These are phyloP conservation scores for Lactarius pseudohatsudake DNA, from an alignment of 768 basidiomycete species.

Conservation along the genomic window DNA sequence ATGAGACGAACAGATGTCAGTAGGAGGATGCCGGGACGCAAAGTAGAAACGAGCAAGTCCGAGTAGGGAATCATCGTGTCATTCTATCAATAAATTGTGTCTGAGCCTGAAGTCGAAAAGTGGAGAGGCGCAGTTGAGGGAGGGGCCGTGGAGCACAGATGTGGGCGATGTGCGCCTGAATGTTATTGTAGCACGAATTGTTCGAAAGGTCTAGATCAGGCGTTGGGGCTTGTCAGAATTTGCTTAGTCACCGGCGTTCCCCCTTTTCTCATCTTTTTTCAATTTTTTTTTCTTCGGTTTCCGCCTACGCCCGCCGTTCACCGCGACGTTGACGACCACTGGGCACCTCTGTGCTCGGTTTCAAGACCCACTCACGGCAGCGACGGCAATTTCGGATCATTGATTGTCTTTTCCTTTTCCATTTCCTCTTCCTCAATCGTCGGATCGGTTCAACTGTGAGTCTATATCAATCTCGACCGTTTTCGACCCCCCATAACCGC, in stretches of 20 bases:
- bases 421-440: not conserved
- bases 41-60: not conserved
- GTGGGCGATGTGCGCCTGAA: not conserved
- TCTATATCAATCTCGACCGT: slow-evolving; percentile 12
- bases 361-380: slow-evolving; percentile 15
- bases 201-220: not conserved
- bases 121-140: not conserved
- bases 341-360: not conserved
- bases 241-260: slow-evolving; percentile 14
- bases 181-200: not conserved
- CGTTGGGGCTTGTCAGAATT: too few species aligned
- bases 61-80: not conserved
- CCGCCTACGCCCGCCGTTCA: slow-evolving; percentile 12
- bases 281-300: not conserved
- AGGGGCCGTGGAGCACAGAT: not conserved
- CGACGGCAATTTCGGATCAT: slow-evolving; percentile 2
- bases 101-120: not conserved
- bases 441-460: slow-evolving; percentile 11
- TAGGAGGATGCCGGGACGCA: not conserved
- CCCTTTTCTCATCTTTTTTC: not conserved
- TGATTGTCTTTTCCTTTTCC: not conserved
- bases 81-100: not conserved
- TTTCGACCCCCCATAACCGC: not conserved
- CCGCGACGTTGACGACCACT: slow-evolving; percentile 17
- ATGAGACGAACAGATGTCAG: not conserved